Evolutionary conservation across 1,284 basidiomycete genomes (phyloP), one percentile per base, ranked within the genome.

Genomic region (Papiliotrema nemorosa): DNA sequence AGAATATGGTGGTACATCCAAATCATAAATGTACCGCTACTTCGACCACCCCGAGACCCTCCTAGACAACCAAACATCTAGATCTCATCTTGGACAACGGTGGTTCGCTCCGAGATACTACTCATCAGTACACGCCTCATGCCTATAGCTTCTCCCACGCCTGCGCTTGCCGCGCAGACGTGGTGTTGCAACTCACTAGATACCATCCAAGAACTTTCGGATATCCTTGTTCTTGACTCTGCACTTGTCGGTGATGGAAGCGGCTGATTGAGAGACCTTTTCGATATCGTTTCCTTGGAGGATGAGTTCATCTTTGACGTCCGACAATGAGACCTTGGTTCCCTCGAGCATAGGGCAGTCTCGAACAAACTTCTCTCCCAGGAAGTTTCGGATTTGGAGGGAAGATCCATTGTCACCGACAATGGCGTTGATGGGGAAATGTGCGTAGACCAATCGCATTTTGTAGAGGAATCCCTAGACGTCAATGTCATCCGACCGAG

Each of bases 351-450:
- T 97, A 62, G 81, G 74, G 57, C 98, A 90, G 70, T 94, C 83
- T 67, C 96, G 87, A 60, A 96, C 90, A 67, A 84, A 86, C 89
- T 94, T 77, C 70, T 77, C 77, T 52, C 76, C 76, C 61, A 75
- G 81, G 82, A 97, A 98, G 81, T 98, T 98, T 70, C 97, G 87
- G 79, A 99, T 98, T 78, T 98, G 94, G 54, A 97, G 77, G 48
- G 85, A 80, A 50, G 74, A 74, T 53, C 90, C 90, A 65, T 79
- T 79, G 39, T 88, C 86, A 75, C 88, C 85, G 72, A 97, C 91
- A 77, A 98, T 97, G 75, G 90, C 87, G 82, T 99, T 98, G 83
- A 99, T 97, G 62, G 96, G 96, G 83, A 99, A 99, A 83, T 99
- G 96, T 70, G 96, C 96, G 76, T 98, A 99, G 54, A 98, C 96